These are phyloP conservation scores for Solanum piurae DNA, from an alignment of 257 asterid species.

Conservation along the genomic window DNA sequence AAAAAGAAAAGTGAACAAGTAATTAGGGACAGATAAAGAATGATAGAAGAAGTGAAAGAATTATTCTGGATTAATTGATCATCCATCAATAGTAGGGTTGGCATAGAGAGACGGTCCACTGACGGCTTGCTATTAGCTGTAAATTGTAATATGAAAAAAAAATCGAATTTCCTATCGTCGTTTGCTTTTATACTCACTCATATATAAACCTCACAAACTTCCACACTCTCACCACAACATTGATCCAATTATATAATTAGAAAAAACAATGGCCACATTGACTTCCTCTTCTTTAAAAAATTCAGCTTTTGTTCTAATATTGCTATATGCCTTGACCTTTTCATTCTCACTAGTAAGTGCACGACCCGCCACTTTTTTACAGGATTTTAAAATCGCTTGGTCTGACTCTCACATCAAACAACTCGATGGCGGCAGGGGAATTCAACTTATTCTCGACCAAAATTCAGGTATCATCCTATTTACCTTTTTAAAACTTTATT, in stretches of 20 bases:
- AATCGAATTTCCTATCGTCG: not conserved
- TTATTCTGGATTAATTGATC: not conserved
- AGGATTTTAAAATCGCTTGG: constrained; percentile 60
- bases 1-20: no score
- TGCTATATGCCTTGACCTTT: constrained; percentile 6
- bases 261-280: constrained; percentile 15
- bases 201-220: constrained; percentile 11
- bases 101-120: constrained; percentile 38
- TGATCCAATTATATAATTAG: not conserved
- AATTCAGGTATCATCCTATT: constrained; percentile 30
- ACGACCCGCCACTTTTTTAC: constrained; percentile 60
- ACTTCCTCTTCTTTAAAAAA: constrained; percentile 6
- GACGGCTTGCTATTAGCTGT: constrained; percentile 64
- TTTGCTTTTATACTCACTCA: not conserved
- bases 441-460: constrained; percentile 70
- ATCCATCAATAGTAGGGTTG: constrained; percentile 15
- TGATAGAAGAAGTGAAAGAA: not conserved
- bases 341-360: constrained; percentile 17
- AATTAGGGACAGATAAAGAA: not conserved
- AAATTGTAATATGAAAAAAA: constrained; percentile 1
- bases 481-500: not conserved
- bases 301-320: not conserved
- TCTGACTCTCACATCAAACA: constrained; percentile 60
- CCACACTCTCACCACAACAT: not conserved
- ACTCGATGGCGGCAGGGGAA: constrained; percentile 54